Conservation (phyloP, 1,139 yeast species). For the Pichia sp. region DNA sequence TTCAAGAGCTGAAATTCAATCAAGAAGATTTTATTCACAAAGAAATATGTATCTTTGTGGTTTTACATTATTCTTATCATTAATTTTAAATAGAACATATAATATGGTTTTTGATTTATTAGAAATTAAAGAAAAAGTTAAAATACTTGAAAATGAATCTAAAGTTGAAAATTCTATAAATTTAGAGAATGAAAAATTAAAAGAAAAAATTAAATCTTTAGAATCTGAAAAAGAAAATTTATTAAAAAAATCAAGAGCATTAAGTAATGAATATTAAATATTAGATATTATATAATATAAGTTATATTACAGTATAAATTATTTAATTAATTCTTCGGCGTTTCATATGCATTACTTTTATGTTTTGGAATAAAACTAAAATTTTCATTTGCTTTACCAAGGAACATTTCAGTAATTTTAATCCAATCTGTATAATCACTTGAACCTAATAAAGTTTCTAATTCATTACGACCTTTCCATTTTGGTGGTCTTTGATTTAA, state of each 20-base stretch:
- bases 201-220: constrained; percentile 50
- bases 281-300: not conserved
- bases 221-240: constrained; percentile 59
- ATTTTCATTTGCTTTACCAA: constrained; percentile 72
- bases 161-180: constrained; percentile 29
- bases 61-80: constrained; percentile 82
- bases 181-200: constrained; percentile 31
- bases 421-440: constrained; percentile 91
- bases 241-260: constrained; percentile 64
- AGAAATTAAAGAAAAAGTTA: constrained; percentile 50
- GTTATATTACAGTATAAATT: not conserved
- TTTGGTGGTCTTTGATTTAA: constrained; percentile 90
- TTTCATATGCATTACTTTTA: constrained; percentile 74
- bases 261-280: constrained; percentile 57
- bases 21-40: constrained; percentile 91
- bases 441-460: constrained; percentile 85
- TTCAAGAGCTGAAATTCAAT: constrained; percentile 75
- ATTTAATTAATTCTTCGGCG: constrained; percentile 6
- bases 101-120: constrained; percentile 72
- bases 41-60: constrained; percentile 97
- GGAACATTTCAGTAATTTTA: constrained; percentile 90
- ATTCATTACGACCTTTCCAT: constrained; percentile 91
- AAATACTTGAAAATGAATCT: constrained; percentile 25
- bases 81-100: constrained; percentile 83
- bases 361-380: constrained; percentile 90